A percentile compares a stretch with the other conserved stretches of the same genome.
Conservation (phyloP, 1,284 basidiomycete species). For the Irpex sp. region DNA sequence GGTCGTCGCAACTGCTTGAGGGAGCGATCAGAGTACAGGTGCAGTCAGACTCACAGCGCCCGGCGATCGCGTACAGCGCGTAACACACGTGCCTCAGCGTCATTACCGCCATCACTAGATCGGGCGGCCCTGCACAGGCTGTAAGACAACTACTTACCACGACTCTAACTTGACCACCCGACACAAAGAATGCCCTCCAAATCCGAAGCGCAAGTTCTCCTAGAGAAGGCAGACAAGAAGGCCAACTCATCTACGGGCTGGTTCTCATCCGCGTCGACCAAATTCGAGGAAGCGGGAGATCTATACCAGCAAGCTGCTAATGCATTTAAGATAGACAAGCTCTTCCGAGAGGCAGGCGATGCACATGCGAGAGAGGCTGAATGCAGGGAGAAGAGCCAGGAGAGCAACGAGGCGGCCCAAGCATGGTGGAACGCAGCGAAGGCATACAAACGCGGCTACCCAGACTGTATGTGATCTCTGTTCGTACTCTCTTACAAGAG, state of each 20-base stretch:
- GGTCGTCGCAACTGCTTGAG: background rate
- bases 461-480: slow-evolving; percentile 59
- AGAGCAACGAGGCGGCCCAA: slow-evolving; percentile 90
- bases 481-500: background rate
- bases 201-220: slow-evolving; percentile 63
- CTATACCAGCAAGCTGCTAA: slow-evolving; percentile 94
- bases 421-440: slow-evolving; percentile 97
- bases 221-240: slow-evolving; percentile 93
- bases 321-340: slow-evolving; percentile 91
- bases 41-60: background rate
- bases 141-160: too few relatives aligned
- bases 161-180: slow-evolving; percentile 6
- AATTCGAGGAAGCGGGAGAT: slow-evolving; percentile 93
- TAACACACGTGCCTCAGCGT: background rate
- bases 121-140: too few relatives aligned
- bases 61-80: background rate
- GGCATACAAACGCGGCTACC: slow-evolving; percentile 85
- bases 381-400: slow-evolving; percentile 83
- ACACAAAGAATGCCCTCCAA: slow-evolving; percentile 37
- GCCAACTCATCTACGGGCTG: slow-evolving; percentile 79
- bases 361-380: slow-evolving; percentile 88
- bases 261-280: slow-evolving; percentile 79
- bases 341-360: slow-evolving; percentile 88
- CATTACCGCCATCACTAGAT: background rate
- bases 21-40: background rate